These are phyloP conservation scores for Eleusine coracana DNA, from an alignment of 176 grass and related monocot species.

Conservation along the genomic window DNA sequence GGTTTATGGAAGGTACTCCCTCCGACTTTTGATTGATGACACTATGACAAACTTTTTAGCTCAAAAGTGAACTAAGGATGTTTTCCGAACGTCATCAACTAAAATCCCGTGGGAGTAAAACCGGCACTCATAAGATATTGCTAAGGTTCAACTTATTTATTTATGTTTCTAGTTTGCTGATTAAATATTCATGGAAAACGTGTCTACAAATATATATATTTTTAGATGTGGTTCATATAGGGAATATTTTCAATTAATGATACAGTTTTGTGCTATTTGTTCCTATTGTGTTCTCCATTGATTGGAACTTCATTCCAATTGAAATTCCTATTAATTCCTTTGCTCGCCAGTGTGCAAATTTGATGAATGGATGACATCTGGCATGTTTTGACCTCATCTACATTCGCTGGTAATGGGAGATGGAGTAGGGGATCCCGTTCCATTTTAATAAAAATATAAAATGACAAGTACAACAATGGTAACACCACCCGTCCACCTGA, in stretches of 20 bases:
- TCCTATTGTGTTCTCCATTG: neutral
- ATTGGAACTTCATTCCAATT: conserved; percentile 13
- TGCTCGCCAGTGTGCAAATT: conserved; percentile 20
- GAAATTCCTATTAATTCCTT: neutral
- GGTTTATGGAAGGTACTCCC: neutral
- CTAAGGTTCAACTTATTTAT: conserved; percentile 20
- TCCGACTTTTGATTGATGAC: neutral
- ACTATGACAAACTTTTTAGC: neutral
- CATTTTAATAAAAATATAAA: neutral
- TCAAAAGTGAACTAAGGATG: neutral
- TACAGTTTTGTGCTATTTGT: conserved; percentile 10
- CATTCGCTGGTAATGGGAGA: neutral
- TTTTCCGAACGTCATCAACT: neutral
- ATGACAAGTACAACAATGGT: neutral
- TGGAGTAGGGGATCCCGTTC: neutral
- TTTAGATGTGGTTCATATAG: conserved; percentile 10
- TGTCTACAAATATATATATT: neutral
- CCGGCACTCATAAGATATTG: conserved; percentile 23
- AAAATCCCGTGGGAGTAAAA: neutral
- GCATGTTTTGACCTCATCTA: neutral
- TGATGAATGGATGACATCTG: conserved; percentile 9
- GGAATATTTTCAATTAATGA: conserved; percentile 10
- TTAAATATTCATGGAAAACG: conserved; percentile 6
- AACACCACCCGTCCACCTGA: neutral
- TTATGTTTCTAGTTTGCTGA: conserved; percentile 19